Evolutionary conservation across 441 rosid species (phyloP), one percentile per base, ranked within the genome.

Genomic region (Populus hybrid): DNA sequence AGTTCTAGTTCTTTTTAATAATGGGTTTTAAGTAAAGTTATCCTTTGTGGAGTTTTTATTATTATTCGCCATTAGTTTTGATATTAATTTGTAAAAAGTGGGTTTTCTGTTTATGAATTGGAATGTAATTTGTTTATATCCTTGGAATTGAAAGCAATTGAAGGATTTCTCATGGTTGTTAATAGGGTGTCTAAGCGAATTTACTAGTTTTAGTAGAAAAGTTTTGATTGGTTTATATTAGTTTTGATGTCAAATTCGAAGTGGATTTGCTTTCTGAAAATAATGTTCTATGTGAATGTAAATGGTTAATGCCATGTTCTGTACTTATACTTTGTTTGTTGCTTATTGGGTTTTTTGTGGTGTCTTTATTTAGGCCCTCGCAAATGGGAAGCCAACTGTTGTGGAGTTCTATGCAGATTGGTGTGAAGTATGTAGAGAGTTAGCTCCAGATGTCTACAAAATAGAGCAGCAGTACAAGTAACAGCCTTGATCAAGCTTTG

Each of bases 351-450:
- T 10, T 40, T 40, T 34, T 40, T 76, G 1, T 57, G 35, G 65
- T 42, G 34, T 79, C 80, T 30, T 77, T 69, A 24, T 34, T 36
- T 82, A 95, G 98, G 98, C 99, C 72, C 88, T 95, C 14, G 79
- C 94, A 59, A 95, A 95, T 84, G 98, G 97, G 83, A 95, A 88
- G 88, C 97, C 99, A 1, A 95, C 99, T 0, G 99, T 93, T 23
- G 92, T 95, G 67, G 99, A 95, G 85, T 93, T 95, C 78, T 95
- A 93, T 73, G 99, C 99, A 20, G 97, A 95, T 84, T 95, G 99
- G 99, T 93, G 99, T 75, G 97, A 95, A 86, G 98, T 93, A 72
- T 95, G 99, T 74, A 79, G 97, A 68, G 98, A 95, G 85, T 81
- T 95, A 76, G 98, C 99, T 14, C 98, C 98, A n/a, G 99, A 91